Percentiles rank a stretch among this genome's conserved stretches.
These are phyloP conservation scores for Trichophyton verrucosum DNA, from an alignment of 2,329 filamentous ascomycete species.

Conservation along the genomic window DNA sequence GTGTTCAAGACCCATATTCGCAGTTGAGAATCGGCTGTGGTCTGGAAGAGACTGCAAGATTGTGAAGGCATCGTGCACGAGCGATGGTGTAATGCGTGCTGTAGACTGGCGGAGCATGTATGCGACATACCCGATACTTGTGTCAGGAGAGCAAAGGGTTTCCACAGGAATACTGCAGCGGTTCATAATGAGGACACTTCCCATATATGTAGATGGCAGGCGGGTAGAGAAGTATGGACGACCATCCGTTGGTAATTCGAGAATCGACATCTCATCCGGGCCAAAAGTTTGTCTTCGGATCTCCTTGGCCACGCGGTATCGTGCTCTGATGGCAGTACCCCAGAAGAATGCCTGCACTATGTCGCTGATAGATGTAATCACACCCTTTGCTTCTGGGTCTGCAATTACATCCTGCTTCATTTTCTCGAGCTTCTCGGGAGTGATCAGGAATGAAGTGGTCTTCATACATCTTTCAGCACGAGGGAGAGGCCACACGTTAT, in stretches of 20 bases:
- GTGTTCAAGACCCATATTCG: constrained; percentile 4
- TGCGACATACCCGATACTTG: constrained; percentile 3
- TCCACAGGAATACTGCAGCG: not conserved
- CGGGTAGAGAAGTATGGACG: constrained; percentile 1
- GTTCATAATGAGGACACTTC: constrained; percentile 3
- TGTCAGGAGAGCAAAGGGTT: not conserved
- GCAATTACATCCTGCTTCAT: constrained; percentile 5
- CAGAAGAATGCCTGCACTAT: constrained; percentile 5
- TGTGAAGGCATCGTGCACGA: constrained; percentile 3
- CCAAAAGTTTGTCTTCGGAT: not conserved
- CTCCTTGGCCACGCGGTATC: constrained; percentile 4
- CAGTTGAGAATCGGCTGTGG: constrained; percentile 3
- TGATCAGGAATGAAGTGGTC: constrained; percentile 1
- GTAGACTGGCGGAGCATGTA: constrained; percentile 3
- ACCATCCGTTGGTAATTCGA: constrained; percentile 4
- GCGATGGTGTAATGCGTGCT: constrained; percentile 4
- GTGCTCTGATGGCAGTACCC: constrained; percentile 4
- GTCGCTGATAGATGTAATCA: constrained; percentile 1
- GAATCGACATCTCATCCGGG: constrained; percentile 1
- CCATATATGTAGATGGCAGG: constrained; percentile 5
- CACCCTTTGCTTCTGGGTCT: constrained; percentile 1
- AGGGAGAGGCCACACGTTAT: not conserved
- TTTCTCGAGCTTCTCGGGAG: not conserved
- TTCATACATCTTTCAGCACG: constrained; percentile 1
- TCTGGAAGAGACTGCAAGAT: constrained; percentile 5